Evolutionary conservation across 108 stramenopile genomes (phyloP).

Genomic region (Cylindrotheca closterium): DNA sequence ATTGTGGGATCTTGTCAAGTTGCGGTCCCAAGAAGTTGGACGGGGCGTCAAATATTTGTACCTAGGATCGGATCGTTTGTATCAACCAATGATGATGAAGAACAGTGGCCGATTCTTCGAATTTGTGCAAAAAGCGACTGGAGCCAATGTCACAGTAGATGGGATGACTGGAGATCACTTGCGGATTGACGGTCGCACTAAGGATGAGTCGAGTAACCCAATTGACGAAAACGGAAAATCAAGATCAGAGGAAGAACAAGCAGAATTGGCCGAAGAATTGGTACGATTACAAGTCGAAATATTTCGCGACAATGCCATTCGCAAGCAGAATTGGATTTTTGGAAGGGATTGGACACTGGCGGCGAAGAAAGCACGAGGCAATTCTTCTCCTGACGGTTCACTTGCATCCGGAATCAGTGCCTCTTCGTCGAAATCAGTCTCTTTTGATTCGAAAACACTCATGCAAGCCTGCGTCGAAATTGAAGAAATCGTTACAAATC

Average conservation of each 20-base stretch:
- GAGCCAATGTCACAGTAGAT: constrained; percentile 60
- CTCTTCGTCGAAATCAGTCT: constrained; percentile 1
- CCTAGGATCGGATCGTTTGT: constrained; percentile 70
- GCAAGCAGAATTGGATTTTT: constrained; percentile 78
- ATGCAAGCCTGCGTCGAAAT: constrained; percentile 69
- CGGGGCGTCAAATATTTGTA: constrained; percentile 73
- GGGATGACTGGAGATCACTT: constrained; percentile 72
- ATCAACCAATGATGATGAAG: constrained; percentile 53
- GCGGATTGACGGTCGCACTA: constrained; percentile 62
- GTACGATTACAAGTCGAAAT: constrained; percentile 77
- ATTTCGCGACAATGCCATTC: constrained; percentile 70
- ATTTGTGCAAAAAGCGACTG: constrained; percentile 55
- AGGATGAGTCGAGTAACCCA: neutral
- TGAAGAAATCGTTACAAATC: constrained; percentile 54
- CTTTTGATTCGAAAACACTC: constrained; percentile 50
- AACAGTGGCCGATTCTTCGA: constrained; percentile 66
- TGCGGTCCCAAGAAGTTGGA: constrained; percentile 53
- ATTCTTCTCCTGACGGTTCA: neutral
- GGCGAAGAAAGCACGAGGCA: neutral
- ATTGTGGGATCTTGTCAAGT: constrained; percentile 57
- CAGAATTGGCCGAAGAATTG: constrained; percentile 67
- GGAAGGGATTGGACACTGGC: constrained; percentile 81
- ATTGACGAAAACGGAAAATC: constrained; percentile 4
- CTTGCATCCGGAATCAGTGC: neutral
- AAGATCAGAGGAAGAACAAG: constrained; percentile 42